Conservation (phyloP, 2,329 filamentous ascomycete species). For the Colletotrichum sp. region DNA sequence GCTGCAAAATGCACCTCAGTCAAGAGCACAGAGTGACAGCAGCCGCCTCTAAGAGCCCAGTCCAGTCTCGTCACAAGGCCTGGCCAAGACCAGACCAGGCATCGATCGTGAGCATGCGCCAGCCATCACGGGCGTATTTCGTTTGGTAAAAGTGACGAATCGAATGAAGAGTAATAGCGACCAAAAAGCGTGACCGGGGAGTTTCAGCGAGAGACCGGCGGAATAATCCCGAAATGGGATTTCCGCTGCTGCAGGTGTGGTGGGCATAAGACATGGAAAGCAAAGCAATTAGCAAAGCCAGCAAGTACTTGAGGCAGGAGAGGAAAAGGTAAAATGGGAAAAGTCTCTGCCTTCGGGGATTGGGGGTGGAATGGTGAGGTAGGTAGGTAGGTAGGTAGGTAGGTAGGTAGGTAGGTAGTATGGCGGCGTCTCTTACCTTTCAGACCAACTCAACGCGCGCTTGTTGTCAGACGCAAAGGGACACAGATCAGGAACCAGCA, state of each 20-base stretch:
- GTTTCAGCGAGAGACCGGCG: neutral
- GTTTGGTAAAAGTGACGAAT: neutral
- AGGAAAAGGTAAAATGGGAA: neutral
- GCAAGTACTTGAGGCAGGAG: neutral
- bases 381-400: neutral
- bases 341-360: neutral
- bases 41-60: neutral
- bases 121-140: neutral
- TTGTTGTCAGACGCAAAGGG: neutral
- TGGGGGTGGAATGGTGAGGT: neutral
- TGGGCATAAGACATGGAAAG: neutral
- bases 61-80: neutral
- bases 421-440: neutral
- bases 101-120: neutral
- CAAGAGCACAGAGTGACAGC: neutral
- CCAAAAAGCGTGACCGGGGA: neutral
- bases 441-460: neutral
- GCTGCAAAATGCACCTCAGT: neutral
- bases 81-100: neutral
- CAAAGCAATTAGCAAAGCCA: neutral
- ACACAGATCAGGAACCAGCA: neutral
- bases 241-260: neutral
- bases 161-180: neutral
- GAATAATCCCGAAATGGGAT: neutral
- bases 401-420: neutral